Evolutionary conservation across 179 eudicot species (phyloP), one percentile per base, ranked within the genome.

Genomic region (Beta lomatogona): DNA sequence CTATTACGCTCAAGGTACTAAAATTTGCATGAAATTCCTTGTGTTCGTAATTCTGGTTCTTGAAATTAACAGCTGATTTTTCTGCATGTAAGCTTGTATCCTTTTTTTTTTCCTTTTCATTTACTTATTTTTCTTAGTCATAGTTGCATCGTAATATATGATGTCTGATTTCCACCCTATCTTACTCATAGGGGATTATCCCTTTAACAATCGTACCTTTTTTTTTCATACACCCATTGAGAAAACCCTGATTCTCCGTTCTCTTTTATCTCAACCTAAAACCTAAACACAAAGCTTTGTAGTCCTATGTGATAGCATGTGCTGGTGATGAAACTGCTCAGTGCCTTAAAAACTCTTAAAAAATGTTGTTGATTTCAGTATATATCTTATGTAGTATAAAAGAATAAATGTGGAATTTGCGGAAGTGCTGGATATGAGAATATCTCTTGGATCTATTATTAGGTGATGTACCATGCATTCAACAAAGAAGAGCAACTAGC

Each of bases 401-500:
- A 45, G 25, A 21, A 36, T 67, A 67, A 28, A 28, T 36, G 45
- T 15, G 46, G 21, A 44, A 50, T 18, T n/a, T 15, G 41, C 9
- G 12, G 22, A n/a, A 50, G 19, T 70, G 36, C 9, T 21, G 6
- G 5, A 41, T 1, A 8, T 69, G 4, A 41, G 44, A 12, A 3
- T 28, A 31, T 46, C 14, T 64, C 9, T 25, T 70, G 68, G 45
- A 5, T 60, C 10, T 2, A 71, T 81, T 12, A 36, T 77, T 86
- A 94, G 98, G 94, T 88, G 80, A 21, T 86, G 22, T 95, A 95
- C 83, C 94, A 95, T 68, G 83, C 82, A 80, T 95, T 93, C 82
- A 89, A 61, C 84, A 91, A 92, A 87, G 97, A 95, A 85, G 97
- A 95, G 84, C 98, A 95, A 78, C 8, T 76, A 14, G 93, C 88